These are phyloP conservation scores for Ganoderma sinense DNA, from an alignment of 1,284 basidiomycete species.

Conservation along the genomic window DNA sequence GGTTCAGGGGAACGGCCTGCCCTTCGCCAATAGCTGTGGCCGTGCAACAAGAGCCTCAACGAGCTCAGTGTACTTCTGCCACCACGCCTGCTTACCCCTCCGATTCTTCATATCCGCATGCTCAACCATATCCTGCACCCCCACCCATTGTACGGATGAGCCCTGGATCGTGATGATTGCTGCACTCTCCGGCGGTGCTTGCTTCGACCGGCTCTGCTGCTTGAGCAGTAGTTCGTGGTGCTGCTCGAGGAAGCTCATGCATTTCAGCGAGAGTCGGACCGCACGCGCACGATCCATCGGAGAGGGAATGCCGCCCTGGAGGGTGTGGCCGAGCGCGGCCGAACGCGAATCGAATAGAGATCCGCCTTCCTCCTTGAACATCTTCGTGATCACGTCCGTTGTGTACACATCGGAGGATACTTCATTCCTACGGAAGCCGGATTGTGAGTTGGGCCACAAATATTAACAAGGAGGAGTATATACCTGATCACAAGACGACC, in stretches of 20 bases:
- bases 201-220: constrained; percentile 56
- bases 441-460: neutral
- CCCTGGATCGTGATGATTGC: constrained; percentile 93
- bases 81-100: constrained; percentile 86
- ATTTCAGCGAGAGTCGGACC: constrained; percentile 88
- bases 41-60: constrained; percentile 77
- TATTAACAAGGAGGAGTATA: constrained; percentile 28
- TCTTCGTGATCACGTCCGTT: constrained; percentile 92
- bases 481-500: constrained; percentile 93
- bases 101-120: constrained; percentile 93
- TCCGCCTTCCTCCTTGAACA: constrained; percentile 94
- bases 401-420: constrained; percentile 89
- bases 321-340: constrained; percentile 94
- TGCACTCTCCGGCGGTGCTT: constrained; percentile 72
- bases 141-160: constrained; percentile 81
- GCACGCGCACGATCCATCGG: constrained; percentile 94
- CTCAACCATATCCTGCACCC: constrained; percentile 83
- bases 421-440: constrained; percentile 72
- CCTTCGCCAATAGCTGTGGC: constrained; percentile 53
- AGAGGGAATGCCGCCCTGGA: constrained; percentile 95
- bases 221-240: constrained; percentile 66
- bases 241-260: constrained; percentile 93
- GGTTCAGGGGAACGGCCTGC: neutral
- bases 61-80: constrained; percentile 74
- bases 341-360: constrained; percentile 93